Evolutionary conservation across 352 stramenopile species (phyloP).

Genomic region (Pythium aquatile): DNA sequence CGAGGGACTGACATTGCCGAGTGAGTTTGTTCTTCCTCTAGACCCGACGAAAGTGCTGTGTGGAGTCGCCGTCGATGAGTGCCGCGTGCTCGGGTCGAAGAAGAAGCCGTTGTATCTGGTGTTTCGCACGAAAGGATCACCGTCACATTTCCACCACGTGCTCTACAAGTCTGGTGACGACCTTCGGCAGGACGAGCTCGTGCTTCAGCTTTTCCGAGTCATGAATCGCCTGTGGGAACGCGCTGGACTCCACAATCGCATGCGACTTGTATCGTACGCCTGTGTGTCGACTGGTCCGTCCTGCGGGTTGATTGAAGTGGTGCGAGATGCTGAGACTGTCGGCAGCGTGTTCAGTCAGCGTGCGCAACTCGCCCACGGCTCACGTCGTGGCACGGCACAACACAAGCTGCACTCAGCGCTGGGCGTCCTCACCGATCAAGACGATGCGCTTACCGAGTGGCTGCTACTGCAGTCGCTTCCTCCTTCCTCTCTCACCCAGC

Average conservation of each 20-base stretch:
- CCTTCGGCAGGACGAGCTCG: constrained; percentile 78
- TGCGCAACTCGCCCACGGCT: constrained; percentile 21
- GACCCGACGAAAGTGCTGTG: constrained; percentile 16
- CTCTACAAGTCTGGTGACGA: constrained; percentile 83
- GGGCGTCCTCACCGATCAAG: constrained; percentile 28
- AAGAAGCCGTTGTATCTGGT: constrained; percentile 28
- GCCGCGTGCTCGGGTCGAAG: constrained; percentile 28
- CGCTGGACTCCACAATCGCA: constrained; percentile 31
- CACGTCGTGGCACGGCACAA: constrained; percentile 21
- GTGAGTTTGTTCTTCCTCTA: constrained; percentile 27
- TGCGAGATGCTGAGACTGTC: constrained; percentile 51
- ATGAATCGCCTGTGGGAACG: constrained; percentile 62
- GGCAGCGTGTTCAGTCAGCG: constrained; percentile 38
- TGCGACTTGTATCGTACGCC: constrained; percentile 50
- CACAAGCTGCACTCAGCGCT: constrained; percentile 33
- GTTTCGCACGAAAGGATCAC: constrained; percentile 29
- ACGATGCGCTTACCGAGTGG: constrained; percentile 26
- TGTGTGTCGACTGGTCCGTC: constrained; percentile 48
- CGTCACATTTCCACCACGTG: constrained; percentile 33
- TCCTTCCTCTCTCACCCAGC: constrained; percentile 1
- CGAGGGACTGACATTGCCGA: constrained; percentile 12
- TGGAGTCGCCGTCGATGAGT: constrained; percentile 13
- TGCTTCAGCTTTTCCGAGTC: constrained; percentile 56
- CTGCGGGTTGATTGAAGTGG: constrained; percentile 59
- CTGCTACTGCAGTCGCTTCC: constrained; percentile 23